Evolutionary conservation across 148 eudicot species (phyloP).

Genomic region (Mesembryanthemum crystallinum): DNA sequence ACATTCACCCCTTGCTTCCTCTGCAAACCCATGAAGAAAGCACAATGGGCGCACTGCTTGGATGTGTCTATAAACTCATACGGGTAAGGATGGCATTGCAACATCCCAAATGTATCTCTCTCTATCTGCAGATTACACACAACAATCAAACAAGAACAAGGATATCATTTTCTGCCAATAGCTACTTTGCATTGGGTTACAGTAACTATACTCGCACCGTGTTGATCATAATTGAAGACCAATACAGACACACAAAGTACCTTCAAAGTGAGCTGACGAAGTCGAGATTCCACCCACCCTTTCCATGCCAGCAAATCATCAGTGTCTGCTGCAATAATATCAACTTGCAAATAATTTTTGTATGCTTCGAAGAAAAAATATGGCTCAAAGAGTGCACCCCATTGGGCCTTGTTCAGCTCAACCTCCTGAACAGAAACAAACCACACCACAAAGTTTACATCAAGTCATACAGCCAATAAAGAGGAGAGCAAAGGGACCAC

Average conservation of each 20-base stretch:
- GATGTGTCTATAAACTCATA: conserved; percentile 64
- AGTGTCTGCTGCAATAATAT: conserved; percentile 61
- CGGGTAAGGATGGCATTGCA: conserved; percentile 91
- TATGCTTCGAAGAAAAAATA: conserved; percentile 75
- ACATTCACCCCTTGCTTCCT: conserved; percentile 61
- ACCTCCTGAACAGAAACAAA: conserved; percentile 52
- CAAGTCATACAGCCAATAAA: background rate
- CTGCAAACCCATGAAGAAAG: conserved; percentile 86
- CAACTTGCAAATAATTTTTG: conserved; percentile 82
- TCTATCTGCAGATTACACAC: conserved; percentile 67
- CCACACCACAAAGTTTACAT: conserved; percentile 4
- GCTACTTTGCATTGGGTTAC: conserved; percentile 3
- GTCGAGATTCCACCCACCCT: conserved; percentile 96
- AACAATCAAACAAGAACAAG: conserved; percentile 7
- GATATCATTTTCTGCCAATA: conserved; percentile 27
- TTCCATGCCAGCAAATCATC: conserved; percentile 83
- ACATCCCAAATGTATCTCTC: conserved; percentile 68
- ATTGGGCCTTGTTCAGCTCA: conserved; percentile 65
- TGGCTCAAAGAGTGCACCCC: conserved; percentile 77
- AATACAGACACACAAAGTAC: conserved; percentile 31
- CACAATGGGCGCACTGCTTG: conserved; percentile 65
- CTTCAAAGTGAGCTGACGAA: conserved; percentile 84
- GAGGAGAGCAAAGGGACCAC: background rate
- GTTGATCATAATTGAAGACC: background rate
- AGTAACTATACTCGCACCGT: background rate